Conservation (phyloP, 805 yeast species). For the Spathaspora hagerdaliae region DNA sequence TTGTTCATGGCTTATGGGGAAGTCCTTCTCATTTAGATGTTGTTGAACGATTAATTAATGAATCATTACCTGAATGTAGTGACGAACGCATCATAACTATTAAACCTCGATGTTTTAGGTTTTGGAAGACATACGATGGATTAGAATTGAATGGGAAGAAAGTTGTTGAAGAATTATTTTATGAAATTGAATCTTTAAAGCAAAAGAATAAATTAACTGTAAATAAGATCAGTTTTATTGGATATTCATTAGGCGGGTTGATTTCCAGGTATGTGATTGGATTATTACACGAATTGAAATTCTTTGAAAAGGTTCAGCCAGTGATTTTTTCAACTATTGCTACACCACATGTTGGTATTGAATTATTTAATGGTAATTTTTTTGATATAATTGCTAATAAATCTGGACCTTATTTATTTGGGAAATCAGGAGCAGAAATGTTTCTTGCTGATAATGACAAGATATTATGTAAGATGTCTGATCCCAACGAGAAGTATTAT, state of each 20-base stretch:
- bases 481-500: conserved; percentile 46
- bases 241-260: conserved; percentile 89
- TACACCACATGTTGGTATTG: conserved; percentile 42
- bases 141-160: conserved; percentile 30
- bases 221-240: conserved; percentile 69
- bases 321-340: conserved; percentile 40
- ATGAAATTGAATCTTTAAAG: conserved; percentile 37
- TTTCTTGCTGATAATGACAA: conserved; percentile 36
- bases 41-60: conserved; percentile 28
- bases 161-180: conserved; percentile 33
- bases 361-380: conserved; percentile 28
- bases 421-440: conserved; percentile 33
- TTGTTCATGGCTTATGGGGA: conserved; percentile 44
- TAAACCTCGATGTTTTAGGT: conserved; percentile 37
- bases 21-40: conserved; percentile 38
- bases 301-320: conserved; percentile 34
- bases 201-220: conserved; percentile 35
- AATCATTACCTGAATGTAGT: conserved; percentile 18
- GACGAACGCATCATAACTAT: conserved; percentile 29
- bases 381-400: conserved; percentile 31
- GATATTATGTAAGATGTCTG: conserved; percentile 50
- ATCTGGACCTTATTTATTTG: conserved; percentile 32
- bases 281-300: conserved; percentile 25
- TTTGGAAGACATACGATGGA: conserved; percentile 45
- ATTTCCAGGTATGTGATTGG: conserved; percentile 82